These are phyloP conservation scores for Austroboletus niveus DNA, from an alignment of 1,284 basidiomycete genomes.

Conservation along the genomic window DNA sequence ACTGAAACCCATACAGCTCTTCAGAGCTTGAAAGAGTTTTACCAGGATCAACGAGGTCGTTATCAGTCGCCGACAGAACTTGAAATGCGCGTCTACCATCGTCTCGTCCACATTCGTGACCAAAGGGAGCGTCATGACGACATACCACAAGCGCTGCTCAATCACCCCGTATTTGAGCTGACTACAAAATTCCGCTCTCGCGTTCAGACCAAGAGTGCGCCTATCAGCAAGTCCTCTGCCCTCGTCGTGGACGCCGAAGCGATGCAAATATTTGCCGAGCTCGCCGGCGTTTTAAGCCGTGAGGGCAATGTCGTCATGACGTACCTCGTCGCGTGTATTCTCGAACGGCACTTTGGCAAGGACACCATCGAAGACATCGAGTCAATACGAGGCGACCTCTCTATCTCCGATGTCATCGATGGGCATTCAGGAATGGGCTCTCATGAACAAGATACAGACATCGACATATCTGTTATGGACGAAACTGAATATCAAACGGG, in stretches of 20 bases:
- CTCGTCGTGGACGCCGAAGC: slow-evolving; percentile 61
- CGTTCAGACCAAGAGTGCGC: slow-evolving; percentile 80
- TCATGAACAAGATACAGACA: slow-evolving; percentile 27
- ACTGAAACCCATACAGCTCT: slow-evolving; percentile 55
- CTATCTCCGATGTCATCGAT: slow-evolving; percentile 76
- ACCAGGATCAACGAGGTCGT: slow-evolving; percentile 76
- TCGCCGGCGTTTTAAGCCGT: slow-evolving; percentile 53
- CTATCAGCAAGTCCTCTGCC: slow-evolving; percentile 63
- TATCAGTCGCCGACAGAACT: slow-evolving; percentile 81
- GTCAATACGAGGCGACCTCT: slow-evolving; percentile 58
- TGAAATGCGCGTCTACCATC: slow-evolving; percentile 95
- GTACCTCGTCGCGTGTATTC: slow-evolving; percentile 72
- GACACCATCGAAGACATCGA: slow-evolving; percentile 78
- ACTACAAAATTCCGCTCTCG: slow-evolving; percentile 79
- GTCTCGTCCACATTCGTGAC: slow-evolving; percentile 88
- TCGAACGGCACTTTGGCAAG: slow-evolving; percentile 69
- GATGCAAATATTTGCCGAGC: slow-evolving; percentile 66
- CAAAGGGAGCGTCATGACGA: slow-evolving; percentile 78
- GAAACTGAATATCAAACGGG: slow-evolving; percentile 28
- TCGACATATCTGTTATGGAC: slow-evolving; percentile 23
- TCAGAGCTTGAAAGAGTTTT: slow-evolving; percentile 90
- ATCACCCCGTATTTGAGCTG: slow-evolving; percentile 76
- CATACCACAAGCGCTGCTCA: slow-evolving; percentile 71
- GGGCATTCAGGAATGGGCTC: slow-evolving; percentile 46
- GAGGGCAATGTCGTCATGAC: slow-evolving; percentile 66